Base-by-base conservation (phyloP, 1,139 yeast species). In the Hanseniaspora uvarum region DNA sequence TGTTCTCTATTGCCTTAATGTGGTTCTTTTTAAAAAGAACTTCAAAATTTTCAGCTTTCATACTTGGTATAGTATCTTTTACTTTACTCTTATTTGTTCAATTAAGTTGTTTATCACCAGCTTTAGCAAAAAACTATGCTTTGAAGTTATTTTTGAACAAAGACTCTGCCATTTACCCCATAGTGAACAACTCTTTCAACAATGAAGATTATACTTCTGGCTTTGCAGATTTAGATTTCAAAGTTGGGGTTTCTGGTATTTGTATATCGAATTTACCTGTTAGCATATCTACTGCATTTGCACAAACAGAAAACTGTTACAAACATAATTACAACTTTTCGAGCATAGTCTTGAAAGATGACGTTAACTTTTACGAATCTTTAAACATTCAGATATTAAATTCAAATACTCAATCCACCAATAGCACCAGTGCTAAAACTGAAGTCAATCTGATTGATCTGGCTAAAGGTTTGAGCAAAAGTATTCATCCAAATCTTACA, bases 171-270 rank as follows among this genome's bases (percentile, higher is more conserved):
- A 58, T 67, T 45, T 66, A 60, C 54, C 31, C 60, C 1, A 58
- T 61, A 8, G 60, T 67, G 19, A 41, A 60, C 51, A 56, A 58
- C 1, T 61, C 67, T 2, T 65, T 65, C 49, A 48, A 56, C 14
- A 8, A 12, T 11, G 33, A 48, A 23, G 59, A 64, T 0, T 47
- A 55, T 11, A 44, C 47, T 18, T 14, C 47, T 11, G 65, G 65
- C 6, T 52, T 67, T 26, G 63, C 65, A 44, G 54, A 61, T 8
- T 57, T 67, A 12, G 50, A 51, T 10, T 59, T 67, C 16, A 61
- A 60, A 46, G 57, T 65, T 8, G 69, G 68, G 5, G 62, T 63
- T 41, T 58, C 66, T 61, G 68, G 68, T 14, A 60, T 65, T 5
- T 67, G 70, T 52, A 36, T 67, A n/a, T 58, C 58, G 4, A 58